Evolutionary conservation across 2,329 filamentous ascomycete species (phyloP).

Genomic region (Paecilomyces formosus): DNA sequence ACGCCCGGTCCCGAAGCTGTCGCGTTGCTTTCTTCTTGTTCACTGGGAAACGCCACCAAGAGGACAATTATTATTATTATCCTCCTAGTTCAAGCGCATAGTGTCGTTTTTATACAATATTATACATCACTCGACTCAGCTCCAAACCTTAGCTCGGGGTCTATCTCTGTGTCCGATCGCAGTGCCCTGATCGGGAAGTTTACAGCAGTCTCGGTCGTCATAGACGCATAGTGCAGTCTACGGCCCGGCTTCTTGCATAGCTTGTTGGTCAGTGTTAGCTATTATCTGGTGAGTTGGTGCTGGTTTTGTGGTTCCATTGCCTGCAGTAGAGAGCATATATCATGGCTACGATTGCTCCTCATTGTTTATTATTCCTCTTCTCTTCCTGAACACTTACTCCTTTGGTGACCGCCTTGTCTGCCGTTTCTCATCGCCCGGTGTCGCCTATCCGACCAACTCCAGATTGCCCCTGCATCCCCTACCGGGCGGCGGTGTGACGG

Average conservation of each 20-base stretch:
- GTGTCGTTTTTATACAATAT: not conserved
- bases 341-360: not conserved
- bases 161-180: not conserved
- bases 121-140: not conserved
- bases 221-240: constrained; percentile 1
- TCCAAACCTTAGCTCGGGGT: not conserved
- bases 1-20: not conserved
- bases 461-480: not conserved
- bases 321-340: not conserved
- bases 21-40: not conserved
- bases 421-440: not conserved
- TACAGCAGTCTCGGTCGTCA: constrained; percentile 3
- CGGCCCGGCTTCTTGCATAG: not conserved
- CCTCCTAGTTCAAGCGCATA: not conserved
- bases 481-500: not conserved
- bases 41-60: not conserved
- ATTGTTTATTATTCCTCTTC: not conserved
- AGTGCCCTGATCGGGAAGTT: not conserved
- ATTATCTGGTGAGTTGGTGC: not conserved
- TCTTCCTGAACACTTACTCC: not conserved
- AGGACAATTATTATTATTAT: not conserved
- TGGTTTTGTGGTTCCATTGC: not conserved
- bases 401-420: not conserved
- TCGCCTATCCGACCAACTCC: not conserved
- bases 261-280: not conserved